phyloP scores from a whole-genome alignment of 2,329 filamentous ascomycete genomes.

The Colletotrichum plurivorum region DNA sequence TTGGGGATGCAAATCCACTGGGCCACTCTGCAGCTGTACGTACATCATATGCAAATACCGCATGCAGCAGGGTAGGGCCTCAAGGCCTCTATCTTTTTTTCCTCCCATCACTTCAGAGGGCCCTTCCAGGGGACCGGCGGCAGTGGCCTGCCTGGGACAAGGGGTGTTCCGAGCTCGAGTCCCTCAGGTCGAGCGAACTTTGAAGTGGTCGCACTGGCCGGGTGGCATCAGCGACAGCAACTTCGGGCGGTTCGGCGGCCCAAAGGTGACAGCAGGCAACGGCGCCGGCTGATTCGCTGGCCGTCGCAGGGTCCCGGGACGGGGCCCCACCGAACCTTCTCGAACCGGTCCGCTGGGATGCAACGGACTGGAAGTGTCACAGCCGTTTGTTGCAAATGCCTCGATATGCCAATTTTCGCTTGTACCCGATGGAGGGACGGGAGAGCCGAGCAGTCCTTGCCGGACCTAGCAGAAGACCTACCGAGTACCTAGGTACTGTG shows the following conservation, averaged over 20 bases:
- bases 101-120: neutral
- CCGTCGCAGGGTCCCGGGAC: slow-evolving; percentile 23
- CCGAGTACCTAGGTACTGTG: no score
- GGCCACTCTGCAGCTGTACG: slow-evolving; percentile 26
- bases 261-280: slow-evolving; percentile 20
- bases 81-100: neutral
- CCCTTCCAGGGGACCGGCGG: slow-evolving; percentile 26
- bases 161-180: slow-evolving; percentile 12
- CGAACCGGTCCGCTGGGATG: slow-evolving; percentile 51
- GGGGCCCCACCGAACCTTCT: slow-evolving; percentile 61
- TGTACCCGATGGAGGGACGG: slow-evolving; percentile 9
- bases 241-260: slow-evolving; percentile 38
- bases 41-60: slow-evolving; percentile 2
- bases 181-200: neutral
- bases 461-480: no score
- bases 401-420: slow-evolving; percentile 46
- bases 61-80: slow-evolving; percentile 5
- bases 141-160: slow-evolving; percentile 26
- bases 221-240: slow-evolving; percentile 24
- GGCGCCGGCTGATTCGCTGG: slow-evolving; percentile 14
- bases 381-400: slow-evolving; percentile 52
- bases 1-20: slow-evolving; percentile 30
- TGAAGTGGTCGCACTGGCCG: slow-evolving; percentile 8
- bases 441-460: neutral
- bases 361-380: slow-evolving; percentile 15